phyloP scores from a whole-genome alignment of 352 stramenopile species.

The Saprolegnia diclina region DNA sequence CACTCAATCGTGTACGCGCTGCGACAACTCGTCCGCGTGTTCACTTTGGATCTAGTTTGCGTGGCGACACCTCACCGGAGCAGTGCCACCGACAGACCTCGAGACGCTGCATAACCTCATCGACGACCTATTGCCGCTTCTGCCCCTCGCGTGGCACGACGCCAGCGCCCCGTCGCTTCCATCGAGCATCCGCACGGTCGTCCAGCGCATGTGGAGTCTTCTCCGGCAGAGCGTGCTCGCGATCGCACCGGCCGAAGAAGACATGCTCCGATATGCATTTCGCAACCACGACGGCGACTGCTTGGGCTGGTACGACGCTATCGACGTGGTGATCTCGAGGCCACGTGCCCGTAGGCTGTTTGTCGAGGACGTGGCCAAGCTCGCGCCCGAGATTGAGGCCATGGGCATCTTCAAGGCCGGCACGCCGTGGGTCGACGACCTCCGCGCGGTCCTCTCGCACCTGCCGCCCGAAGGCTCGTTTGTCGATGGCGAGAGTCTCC shows the following conservation, averaged over 20 bases:
- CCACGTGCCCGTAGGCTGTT: constrained; percentile 8
- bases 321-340: background rate
- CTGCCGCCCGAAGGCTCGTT: background rate
- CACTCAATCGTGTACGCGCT: no score
- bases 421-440: constrained; percentile 4
- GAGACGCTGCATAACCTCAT: background rate
- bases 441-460: background rate
- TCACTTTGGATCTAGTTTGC: background rate
- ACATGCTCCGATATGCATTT: constrained; percentile 25
- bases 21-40: background rate
- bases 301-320: constrained; percentile 17
- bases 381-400: constrained; percentile 8
- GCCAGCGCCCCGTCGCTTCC: background rate
- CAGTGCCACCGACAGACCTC: background rate
- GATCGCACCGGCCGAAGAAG: constrained; percentile 9
- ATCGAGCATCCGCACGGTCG: background rate
- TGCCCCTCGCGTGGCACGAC: background rate
- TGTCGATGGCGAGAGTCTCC: background rate
- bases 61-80: background rate
- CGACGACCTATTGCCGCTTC: background rate
- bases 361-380: constrained; percentile 18
- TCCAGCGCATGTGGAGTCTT: background rate
- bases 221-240: background rate
- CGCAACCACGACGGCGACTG: constrained; percentile 20
- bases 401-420: constrained; percentile 17